These are phyloP conservation scores for Nothomitra cinnamomea DNA, from an alignment of 2,329 filamentous ascomycete genomes.

Conservation along the genomic window DNA sequence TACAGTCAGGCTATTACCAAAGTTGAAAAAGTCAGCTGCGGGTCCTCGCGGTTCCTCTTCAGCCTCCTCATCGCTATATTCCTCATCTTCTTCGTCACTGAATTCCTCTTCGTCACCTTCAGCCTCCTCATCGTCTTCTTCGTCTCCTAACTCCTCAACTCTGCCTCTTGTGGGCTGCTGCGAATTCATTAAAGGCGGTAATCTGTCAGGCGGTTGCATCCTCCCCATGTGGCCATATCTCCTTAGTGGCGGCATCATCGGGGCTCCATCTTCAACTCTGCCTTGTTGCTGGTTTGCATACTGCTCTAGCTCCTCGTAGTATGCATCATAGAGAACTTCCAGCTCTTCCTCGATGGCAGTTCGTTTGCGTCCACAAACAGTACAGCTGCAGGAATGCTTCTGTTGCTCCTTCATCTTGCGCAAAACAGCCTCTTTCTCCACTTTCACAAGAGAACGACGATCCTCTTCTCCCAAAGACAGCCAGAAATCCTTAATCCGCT, in stretches of 20 bases:
- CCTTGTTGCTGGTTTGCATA: conserved; percentile 76
- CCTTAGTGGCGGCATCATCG: conserved; percentile 50
- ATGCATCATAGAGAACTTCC: conserved; percentile 93
- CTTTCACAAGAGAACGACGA: conserved; percentile 86
- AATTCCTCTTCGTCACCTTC: conserved; percentile 41
- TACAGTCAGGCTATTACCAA: conserved; percentile 92
- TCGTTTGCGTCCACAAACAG: conserved; percentile 87
- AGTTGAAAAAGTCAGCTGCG: conserved; percentile 83
- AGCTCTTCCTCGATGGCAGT: conserved; percentile 96
- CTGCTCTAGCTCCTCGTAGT: conserved; percentile 94
- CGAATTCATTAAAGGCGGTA: conserved; percentile 39
- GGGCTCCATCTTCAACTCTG: conserved; percentile 40
- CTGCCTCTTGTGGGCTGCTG: conserved; percentile 60
- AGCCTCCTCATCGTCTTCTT: conserved; percentile 38
- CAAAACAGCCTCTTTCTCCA: conserved; percentile 94
- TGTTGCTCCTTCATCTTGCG: conserved; percentile 99
- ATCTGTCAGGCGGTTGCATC: conserved; percentile 22
- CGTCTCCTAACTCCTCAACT: conserved; percentile 38
- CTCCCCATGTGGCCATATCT: conserved; percentile 37
- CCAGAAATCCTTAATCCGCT: conserved; percentile 98
- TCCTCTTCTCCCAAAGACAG: conserved; percentile 85
- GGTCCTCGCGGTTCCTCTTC: conserved; percentile 48
- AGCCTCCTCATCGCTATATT: conserved; percentile 46
- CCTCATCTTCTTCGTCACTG: conserved; percentile 53
- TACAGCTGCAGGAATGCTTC: conserved; percentile 96